A percentile compares a stretch with the other conserved stretches of the same genome.
Evolutionary conservation across 2,329 filamentous ascomycete species (phyloP).

Genomic region (Torrubiella hemipterigena): DNA sequence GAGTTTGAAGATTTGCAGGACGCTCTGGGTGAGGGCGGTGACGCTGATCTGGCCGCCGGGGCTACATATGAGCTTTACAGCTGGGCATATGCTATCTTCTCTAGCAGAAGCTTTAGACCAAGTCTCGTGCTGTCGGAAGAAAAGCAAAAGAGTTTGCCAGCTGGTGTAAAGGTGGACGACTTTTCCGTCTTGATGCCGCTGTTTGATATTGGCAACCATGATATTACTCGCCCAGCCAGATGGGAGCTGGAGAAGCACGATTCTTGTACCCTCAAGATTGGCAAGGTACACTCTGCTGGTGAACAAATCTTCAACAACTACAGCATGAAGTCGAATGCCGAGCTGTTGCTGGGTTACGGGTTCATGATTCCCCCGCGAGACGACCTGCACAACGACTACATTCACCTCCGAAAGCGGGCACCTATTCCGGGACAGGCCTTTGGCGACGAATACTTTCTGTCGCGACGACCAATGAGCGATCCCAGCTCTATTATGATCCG

Average conservation of each 20-base stretch:
- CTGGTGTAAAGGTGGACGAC: conserved; percentile 32
- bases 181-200: conserved; percentile 60
- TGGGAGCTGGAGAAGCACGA: conserved; percentile 39
- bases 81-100: conserved; percentile 55
- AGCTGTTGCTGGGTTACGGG: conserved; percentile 52
- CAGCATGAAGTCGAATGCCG: conserved; percentile 61
- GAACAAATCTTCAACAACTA: conserved; percentile 60
- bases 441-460: conserved; percentile 37
- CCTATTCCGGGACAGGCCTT: conserved; percentile 10
- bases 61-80: conserved; percentile 42
- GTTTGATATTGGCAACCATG: conserved; percentile 62
- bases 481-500: conserved; percentile 34
- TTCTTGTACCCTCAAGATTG: conserved; percentile 30
- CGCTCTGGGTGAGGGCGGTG: conserved; percentile 10
- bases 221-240: conserved; percentile 42
- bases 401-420: conserved; percentile 39
- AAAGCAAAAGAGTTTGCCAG: conserved; percentile 50
- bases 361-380: conserved; percentile 40
- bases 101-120: conserved; percentile 52
- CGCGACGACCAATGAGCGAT: conserved; percentile 34
- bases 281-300: conserved; percentile 32
- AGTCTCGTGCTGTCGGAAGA: conserved; percentile 60
- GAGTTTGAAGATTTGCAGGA: conserved; percentile 24
- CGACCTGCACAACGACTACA: conserved; percentile 45
- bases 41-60: conserved; percentile 15